Evolutionary conservation across 2,329 filamentous ascomycete genomes (phyloP).

Genomic region (Phialophora chinensis): DNA sequence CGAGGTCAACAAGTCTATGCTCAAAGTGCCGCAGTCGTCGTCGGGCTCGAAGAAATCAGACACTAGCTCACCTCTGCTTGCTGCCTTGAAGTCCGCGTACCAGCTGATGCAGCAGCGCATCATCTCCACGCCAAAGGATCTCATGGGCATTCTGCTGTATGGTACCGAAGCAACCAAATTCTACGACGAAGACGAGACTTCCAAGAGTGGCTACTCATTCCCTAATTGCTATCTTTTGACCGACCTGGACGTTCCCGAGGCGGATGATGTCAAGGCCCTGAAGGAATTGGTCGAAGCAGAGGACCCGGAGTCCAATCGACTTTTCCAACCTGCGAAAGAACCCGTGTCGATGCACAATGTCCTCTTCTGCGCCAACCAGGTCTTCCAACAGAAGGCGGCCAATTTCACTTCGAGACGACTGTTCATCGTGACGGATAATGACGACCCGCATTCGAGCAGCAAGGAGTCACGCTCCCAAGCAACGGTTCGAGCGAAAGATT

Average conservation of each 20-base stretch:
- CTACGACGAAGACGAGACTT: constrained; percentile 67
- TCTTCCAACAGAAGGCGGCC: constrained; percentile 91
- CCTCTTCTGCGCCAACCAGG: constrained; percentile 92
- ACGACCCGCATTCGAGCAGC: constrained; percentile 77
- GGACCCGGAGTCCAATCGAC: constrained; percentile 61
- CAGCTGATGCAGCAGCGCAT: constrained; percentile 97
- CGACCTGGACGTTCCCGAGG: constrained; percentile 85
- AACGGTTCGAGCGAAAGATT: constrained; percentile 85
- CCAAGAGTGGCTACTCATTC: constrained; percentile 68
- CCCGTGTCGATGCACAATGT: constrained; percentile 83
- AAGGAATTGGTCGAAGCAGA: constrained; percentile 78
- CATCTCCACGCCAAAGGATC: constrained; percentile 93
- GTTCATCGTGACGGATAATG: constrained; percentile 96
- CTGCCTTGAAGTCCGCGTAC: constrained; percentile 92
- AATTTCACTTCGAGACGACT: constrained; percentile 91
- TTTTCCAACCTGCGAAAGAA: constrained; percentile 73
- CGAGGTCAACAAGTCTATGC: constrained; percentile 87
- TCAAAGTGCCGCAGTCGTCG: constrained; percentile 67
- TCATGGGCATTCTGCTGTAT: constrained; percentile 94
- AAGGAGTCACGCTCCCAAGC: constrained; percentile 77
- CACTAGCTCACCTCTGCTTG: constrained; percentile 76
- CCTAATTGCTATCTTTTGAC: constrained; percentile 91
- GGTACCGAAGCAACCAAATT: constrained; percentile 86
- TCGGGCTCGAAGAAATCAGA: constrained; percentile 74
- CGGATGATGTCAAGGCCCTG: constrained; percentile 81